phyloP scores from a whole-genome alignment of 2,329 filamentous ascomycete species.

The Colletotrichum sp. region DNA sequence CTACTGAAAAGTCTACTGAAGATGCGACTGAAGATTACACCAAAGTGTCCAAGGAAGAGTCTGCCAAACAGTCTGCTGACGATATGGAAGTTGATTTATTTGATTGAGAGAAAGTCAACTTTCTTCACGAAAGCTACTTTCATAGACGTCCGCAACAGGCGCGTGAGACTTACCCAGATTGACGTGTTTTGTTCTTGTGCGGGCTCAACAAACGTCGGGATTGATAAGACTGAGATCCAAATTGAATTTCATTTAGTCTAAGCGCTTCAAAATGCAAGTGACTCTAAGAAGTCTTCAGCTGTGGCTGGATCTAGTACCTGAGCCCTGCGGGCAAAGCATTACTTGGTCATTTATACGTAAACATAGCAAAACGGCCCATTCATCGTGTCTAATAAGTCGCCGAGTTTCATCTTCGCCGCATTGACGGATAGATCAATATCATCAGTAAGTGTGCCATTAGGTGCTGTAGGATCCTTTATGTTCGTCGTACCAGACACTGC shows the following conservation, averaged over 20 bases:
- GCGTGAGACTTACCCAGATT: accelerated
- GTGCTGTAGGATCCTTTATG: slow-evolving; percentile 7
- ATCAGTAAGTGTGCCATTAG: slow-evolving; percentile 24
- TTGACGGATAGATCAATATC: slow-evolving; percentile 29
- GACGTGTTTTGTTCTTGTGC: neutral
- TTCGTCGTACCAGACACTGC: slow-evolving; percentile 18
- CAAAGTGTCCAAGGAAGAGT: no score
- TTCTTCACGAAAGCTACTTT: no score
- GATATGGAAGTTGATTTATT: no score
- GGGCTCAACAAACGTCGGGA: accelerated
- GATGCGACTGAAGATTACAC: no score
- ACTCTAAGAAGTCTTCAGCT: accelerated
- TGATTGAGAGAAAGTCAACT: no score
- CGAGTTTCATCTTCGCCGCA: slow-evolving; percentile 29
- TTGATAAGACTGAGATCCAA: accelerated
- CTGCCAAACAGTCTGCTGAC: no score
- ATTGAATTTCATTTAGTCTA: neutral
- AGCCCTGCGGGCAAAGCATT: accelerated
- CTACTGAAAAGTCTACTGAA: no score
- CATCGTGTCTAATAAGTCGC: slow-evolving; percentile 33
- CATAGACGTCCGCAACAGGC: neutral
- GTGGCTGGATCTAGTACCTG: neutral
- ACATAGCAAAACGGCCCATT: slow-evolving; percentile 35
- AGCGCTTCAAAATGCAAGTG: neutral
- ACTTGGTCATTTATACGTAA: slow-evolving; percentile 25